These are phyloP conservation scores for Anisodus tanguticus DNA, from an alignment of 257 asterid species.

Conservation along the genomic window DNA sequence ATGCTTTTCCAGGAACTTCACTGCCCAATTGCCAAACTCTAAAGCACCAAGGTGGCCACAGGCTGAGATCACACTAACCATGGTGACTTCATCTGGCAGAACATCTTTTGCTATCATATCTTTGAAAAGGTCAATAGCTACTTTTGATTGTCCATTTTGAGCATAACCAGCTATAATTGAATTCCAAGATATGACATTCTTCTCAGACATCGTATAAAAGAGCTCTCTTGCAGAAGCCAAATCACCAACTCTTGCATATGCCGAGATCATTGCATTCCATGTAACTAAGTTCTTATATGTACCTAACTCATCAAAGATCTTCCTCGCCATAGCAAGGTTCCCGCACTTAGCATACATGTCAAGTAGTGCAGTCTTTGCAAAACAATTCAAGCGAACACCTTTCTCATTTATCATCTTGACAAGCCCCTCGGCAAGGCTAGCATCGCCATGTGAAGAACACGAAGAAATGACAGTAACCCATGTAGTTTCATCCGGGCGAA, in stretches of 20 bases:
- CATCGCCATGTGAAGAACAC: conserved; percentile 60
- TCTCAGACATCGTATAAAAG: conserved; percentile 63
- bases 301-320: conserved; percentile 60
- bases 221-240: conserved; percentile 56
- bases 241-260: conserved; percentile 61
- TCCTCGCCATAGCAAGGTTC: conserved; percentile 55
- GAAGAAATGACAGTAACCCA: conserved; percentile 67
- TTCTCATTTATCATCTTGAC: conserved; percentile 47
- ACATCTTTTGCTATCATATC: conserved; percentile 50
- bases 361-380: conserved; percentile 68
- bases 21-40: conserved; percentile 61
- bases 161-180: conserved; percentile 75
- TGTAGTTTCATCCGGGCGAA: conserved; percentile 62
- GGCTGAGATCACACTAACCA: conserved; percentile 69
- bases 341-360: conserved; percentile 80
- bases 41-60: conserved; percentile 83
- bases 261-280: conserved; percentile 80
- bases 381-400: conserved; percentile 41
- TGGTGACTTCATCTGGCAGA: conserved; percentile 72
- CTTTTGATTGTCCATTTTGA: conserved; percentile 66
- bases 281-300: conserved; percentile 51
- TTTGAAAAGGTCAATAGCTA: conserved; percentile 65
- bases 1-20: conserved; percentile 44
- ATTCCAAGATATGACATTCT: conserved; percentile 71
- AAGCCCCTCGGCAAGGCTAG: conserved; percentile 48